Evolutionary conservation across 805 yeast species (phyloP).

Genomic region (Metschnikowia picachoensis): DNA sequence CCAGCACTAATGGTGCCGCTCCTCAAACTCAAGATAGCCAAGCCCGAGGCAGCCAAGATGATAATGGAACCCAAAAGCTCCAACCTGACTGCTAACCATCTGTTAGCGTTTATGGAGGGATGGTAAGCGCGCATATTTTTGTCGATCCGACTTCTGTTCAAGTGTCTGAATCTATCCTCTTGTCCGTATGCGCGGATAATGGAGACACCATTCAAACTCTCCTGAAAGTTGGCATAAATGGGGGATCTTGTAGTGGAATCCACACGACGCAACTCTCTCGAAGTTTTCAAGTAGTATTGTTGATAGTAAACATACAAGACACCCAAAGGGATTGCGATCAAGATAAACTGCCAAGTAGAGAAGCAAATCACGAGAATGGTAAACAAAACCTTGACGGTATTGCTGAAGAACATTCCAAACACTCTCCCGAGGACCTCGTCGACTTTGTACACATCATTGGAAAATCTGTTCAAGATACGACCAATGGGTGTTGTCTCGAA

Average conservation of each 20-base stretch:
- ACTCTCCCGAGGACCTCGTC: conserved; percentile 76
- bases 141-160: conserved; percentile 72
- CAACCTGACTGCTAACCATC: conserved; percentile 96
- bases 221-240: conserved; percentile 80
- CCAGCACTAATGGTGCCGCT: conserved; percentile 80
- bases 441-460: conserved; percentile 84
- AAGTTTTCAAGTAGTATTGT: conserved; percentile 69
- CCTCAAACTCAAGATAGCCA: conserved; percentile 67
- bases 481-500: conserved; percentile 97
- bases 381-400: conserved; percentile 60
- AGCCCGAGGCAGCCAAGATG: conserved; percentile 80
- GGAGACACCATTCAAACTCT: conserved; percentile 69
- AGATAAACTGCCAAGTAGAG: conserved; percentile 83
- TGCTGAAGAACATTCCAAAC: conserved; percentile 63
- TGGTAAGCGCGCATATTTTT: conserved; percentile 87
- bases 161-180: conserved; percentile 54
- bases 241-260: conserved; percentile 80
- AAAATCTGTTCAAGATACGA: conserved; percentile 83
- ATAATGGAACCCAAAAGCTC: conserved; percentile 89
- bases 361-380: conserved; percentile 76
- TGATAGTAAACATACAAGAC: conserved; percentile 67
- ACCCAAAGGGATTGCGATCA: conserved; percentile 67
- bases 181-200: conserved; percentile 75
- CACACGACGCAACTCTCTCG: conserved; percentile 78
- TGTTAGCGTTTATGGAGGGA: conserved; percentile 87